A percentile compares a stretch with the other conserved stretches of the same genome.
These are phyloP conservation scores for Nannochloropsis gaditana DNA, from an alignment of 108 stramenopile genomes.

Conservation along the genomic window DNA sequence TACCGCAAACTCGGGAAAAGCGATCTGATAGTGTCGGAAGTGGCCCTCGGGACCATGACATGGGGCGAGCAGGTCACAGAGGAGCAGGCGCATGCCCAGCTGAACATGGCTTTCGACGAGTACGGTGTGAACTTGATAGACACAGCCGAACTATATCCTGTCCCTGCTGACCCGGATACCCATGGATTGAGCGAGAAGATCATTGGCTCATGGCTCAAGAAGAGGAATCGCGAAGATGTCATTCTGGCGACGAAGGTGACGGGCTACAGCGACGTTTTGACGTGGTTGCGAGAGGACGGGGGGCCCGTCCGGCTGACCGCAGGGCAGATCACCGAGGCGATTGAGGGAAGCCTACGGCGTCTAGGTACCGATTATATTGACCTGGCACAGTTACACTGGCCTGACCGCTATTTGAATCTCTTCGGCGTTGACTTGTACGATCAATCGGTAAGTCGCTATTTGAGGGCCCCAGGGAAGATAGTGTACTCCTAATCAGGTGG, in stretches of 20 bases:
- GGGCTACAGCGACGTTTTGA: constrained; percentile 52
- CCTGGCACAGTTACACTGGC: constrained; percentile 86
- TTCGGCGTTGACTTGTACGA: constrained; percentile 72
- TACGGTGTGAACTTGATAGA: constrained; percentile 88
- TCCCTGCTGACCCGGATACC: constrained; percentile 39
- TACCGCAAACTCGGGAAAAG: constrained; percentile 33
- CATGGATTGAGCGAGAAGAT: constrained; percentile 66
- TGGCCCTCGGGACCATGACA: constrained; percentile 58
- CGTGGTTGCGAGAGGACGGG: constrained; percentile 70
- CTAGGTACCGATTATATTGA: constrained; percentile 85
- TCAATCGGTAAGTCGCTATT: constrained; percentile 22
- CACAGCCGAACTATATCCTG: constrained; percentile 73
- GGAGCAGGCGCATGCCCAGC: constrained; percentile 73
- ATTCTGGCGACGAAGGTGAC: constrained; percentile 79
- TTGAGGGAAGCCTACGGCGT: constrained; percentile 70
- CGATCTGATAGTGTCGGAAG: constrained; percentile 68
- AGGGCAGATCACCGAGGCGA: constrained; percentile 69
- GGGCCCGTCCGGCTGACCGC: constrained; percentile 55
- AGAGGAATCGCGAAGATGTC: constrained; percentile 63
- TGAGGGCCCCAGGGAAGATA: neutral
- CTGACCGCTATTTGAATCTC: constrained; percentile 67
- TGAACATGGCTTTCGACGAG: constrained; percentile 70
- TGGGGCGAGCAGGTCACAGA: constrained; percentile 68
- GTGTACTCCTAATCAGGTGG: too few species aligned
- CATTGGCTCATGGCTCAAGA: constrained; percentile 56